Evolutionary conservation across 140 eudicot species (phyloP).

Genomic region (Erigeron philadelphicus): DNA sequence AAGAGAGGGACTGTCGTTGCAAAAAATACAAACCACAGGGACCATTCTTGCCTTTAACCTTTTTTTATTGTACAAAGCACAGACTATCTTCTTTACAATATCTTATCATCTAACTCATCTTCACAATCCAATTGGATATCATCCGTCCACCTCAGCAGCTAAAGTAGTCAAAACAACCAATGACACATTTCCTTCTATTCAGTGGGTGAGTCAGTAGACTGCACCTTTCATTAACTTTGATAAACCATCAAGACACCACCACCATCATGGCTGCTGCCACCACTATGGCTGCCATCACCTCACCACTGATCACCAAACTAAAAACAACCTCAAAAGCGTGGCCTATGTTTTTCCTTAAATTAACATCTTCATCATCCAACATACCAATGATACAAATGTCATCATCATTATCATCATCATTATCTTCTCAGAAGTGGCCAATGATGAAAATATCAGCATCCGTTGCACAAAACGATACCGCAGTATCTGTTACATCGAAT

Average conservation of each 20-base stretch:
- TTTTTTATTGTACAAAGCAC: too few species aligned
- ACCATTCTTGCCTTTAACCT: too few species aligned
- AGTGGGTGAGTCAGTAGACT: too few species aligned
- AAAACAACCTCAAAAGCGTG: slow-evolving; percentile 18
- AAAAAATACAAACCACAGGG: too few species aligned
- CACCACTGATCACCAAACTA: slow-evolving; percentile 22
- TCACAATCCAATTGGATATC: slow-evolving; percentile 22
- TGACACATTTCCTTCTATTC: neutral
- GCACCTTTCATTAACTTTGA: slow-evolving; percentile 13
- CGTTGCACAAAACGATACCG: slow-evolving; percentile 61
- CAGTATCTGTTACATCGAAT: slow-evolving; percentile 27
- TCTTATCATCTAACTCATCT: slow-evolving; percentile 26
- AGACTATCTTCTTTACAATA: neutral
- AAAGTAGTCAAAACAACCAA: slow-evolving; percentile 3
- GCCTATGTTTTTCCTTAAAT: slow-evolving; percentile 23
- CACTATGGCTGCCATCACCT: slow-evolving; percentile 24
- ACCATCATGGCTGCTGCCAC: slow-evolving; percentile 24
- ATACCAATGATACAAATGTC: slow-evolving; percentile 31
- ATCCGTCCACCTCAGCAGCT: slow-evolving; percentile 22
- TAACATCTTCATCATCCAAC: slow-evolving; percentile 35
- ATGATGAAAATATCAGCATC: slow-evolving; percentile 40
- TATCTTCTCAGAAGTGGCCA: slow-evolving; percentile 24
- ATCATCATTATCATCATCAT: slow-evolving; percentile 24
- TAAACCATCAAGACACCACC: neutral
- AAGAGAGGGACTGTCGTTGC: too few species aligned